Evolutionary conservation across 768 basidiomycete species (phyloP), one percentile per base, ranked within the genome.

Genomic region (Phaeotremella fagi): DNA sequence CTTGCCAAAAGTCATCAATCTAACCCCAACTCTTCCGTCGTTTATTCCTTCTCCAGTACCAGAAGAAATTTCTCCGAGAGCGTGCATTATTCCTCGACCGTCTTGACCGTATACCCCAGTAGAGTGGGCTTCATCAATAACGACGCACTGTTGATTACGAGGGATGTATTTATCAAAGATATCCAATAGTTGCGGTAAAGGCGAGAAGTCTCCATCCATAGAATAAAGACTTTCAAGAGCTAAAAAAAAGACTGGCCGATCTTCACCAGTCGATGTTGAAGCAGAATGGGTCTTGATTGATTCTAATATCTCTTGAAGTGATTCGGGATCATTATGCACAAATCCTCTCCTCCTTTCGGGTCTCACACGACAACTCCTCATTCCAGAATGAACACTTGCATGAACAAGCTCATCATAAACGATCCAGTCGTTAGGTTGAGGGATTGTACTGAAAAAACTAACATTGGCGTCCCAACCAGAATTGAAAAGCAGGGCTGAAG

Each of bases 131-230:
- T 95, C 92, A 55, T 97, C 94, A 0, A 97, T 84, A 15, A 95
- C 73, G 12, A 95, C 59, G 36, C 75, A 70, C 86, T 83, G 23
- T 79, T 83, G 66, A 86, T 86, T 2, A 80, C 79, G 16, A 36
- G 90, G 80, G 12, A 75, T 33, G 26, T 59, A 48, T 41, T 89
- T 82, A 27, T 65, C 68, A 38, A 90, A 64, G 2, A 80, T 64
- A 24, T 81, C 79, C 29, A 85, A 81, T 43, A 95, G 83, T 37
- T 82, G 81, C 15, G 48, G 48, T 25, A 98, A 77, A 0, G 90
- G 90, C 0, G 86, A 80, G 54, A 94, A 80, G 24, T 90, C 94
- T 14, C 94, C 94, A 61, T 98, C 94, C 94, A 98, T 98, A 52
- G 85, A 88, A 63, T 97, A 97, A 41, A 97, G 73, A 31, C 83